Base-by-base conservation (phyloP, 106 monocot genomes). In the Allium cepa region DNA sequence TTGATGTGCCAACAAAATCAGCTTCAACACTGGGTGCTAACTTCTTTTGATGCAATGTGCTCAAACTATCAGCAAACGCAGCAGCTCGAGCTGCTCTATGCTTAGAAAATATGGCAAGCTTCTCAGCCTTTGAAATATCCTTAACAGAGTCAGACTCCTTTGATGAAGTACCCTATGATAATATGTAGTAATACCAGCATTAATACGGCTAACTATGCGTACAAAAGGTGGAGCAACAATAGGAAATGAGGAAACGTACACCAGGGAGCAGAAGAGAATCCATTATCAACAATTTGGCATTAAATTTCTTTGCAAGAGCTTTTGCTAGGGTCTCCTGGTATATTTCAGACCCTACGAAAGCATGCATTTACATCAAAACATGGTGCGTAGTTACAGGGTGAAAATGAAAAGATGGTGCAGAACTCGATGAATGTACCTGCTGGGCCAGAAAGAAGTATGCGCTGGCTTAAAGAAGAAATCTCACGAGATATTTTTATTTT, bases 91-190 rank as follows among this genome's bases (percentile, higher is more conserved):
- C 59, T 69, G 76, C 67, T 61, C 80, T 26, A 10, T 78, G 88
- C 66, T 88, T 88, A 50, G 77, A 47, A 56, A 71, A 65, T 53
- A 72, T 55, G 18, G 68, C 55, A 56, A 71, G 72, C 18, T 75
- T 86, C 63, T 88, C 86, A 67, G 62, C 26, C 53, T 63, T 80
- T 15, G 60, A 59, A 71, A 64, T 79, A 75, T 93, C 90, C 74
- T 99, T 99, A 26, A 64, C 59, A 13, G 79, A 65, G 60, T 93
- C 99, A 16, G 72, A 66, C 18, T 90, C 99, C 73, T 88, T 93
- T 17, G 69, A 75, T 69, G 78, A 74, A 49, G 74, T 67, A 15
- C 85, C 93, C 93, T 93, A 71, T 10, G 85, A 71, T 36, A 49
- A 74, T 73, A 63, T 47, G 52, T 60, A 22, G 36, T 46, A 7